phyloP scores from a whole-genome alignment of 495 filamentous ascomycete genomes.

The Cercophora scortea region DNA sequence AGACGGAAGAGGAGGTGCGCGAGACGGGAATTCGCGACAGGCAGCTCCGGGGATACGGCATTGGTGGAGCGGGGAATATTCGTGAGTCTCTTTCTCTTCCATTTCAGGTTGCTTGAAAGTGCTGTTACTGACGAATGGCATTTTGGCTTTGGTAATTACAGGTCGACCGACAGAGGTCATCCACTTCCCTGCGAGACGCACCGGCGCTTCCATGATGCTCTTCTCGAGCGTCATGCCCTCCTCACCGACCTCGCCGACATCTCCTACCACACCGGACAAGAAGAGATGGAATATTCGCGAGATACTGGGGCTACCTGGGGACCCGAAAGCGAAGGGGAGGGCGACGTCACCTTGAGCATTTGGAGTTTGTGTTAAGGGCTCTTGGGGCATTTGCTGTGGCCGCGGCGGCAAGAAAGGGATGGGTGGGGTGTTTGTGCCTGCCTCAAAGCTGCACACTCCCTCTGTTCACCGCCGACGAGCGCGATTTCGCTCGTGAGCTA shows the following conservation, averaged over 20 bases:
- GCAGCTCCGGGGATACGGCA: constrained; percentile 31
- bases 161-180: constrained; percentile 16
- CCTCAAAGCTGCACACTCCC: no score
- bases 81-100: constrained; percentile 16
- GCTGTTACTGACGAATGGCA: background rate
- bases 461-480: no score
- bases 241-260: constrained; percentile 1
- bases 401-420: background rate
- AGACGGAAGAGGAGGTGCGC: constrained; percentile 14
- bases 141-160: background rate
- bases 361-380: no score
- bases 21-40: constrained; percentile 18
- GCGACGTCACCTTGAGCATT: background rate
- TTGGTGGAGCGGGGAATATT: constrained; percentile 33
- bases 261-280: constrained; percentile 1
- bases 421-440: no score
- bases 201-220: background rate
- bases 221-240: constrained; percentile 2
- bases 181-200: constrained; percentile 4
- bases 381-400: no score
- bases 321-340: constrained; percentile 9
- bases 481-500: no score
- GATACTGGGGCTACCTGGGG: constrained; percentile 8
- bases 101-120: background rate
- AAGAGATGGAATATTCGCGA: constrained; percentile 13